Conservation (phyloP, 2,329 filamentous ascomycete genomes). For the Talaromyces piceae region DNA sequence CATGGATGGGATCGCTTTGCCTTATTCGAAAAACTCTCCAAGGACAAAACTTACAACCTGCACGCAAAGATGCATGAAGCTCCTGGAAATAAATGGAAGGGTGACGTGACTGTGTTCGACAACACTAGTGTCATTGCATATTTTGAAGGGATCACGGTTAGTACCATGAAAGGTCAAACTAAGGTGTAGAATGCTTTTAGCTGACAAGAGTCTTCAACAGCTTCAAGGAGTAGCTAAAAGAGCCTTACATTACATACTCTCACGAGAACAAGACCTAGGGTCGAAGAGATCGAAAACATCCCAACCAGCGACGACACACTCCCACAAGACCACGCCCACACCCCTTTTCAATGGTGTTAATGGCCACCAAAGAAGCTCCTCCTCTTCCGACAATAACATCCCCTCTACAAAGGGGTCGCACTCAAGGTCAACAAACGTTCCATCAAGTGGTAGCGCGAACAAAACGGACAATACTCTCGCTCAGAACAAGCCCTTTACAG, state of each 20-base stretch:
- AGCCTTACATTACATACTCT: neutral
- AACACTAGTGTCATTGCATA: constrained; percentile 12
- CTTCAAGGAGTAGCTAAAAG: neutral
- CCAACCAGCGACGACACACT: neutral
- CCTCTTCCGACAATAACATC: neutral
- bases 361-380: neutral
- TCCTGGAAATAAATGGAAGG: constrained; percentile 12
- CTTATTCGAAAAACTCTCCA: constrained; percentile 45
- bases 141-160: neutral
- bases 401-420: no score
- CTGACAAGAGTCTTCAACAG: constrained; percentile 2
- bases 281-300: neutral
- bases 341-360: neutral
- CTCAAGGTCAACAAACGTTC: no score
- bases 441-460: no score
- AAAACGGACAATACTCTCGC: neutral
- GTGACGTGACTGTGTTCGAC: constrained; percentile 17
- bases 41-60: constrained; percentile 49
- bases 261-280: neutral
- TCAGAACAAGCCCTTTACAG: no score
- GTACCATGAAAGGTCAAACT: neutral
- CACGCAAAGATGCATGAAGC: constrained; percentile 53
- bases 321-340: neutral
- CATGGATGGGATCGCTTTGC: constrained; percentile 57
- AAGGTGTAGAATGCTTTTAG: constrained; percentile 13